Conservation (phyloP, 768 basidiomycete genomes). For the Xerocomellus intermedius region DNA sequence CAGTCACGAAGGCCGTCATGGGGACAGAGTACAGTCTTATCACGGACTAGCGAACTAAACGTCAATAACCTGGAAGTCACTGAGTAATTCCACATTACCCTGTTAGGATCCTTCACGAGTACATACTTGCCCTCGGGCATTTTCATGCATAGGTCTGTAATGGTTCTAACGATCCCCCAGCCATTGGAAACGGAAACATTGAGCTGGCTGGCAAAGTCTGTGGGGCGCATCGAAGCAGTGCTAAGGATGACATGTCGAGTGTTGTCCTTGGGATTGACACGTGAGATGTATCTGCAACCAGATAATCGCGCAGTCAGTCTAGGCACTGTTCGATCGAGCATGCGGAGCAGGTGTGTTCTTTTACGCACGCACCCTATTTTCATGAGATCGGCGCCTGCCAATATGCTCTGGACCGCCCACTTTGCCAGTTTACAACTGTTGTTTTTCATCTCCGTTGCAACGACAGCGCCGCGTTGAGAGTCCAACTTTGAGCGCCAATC, state of each 20-base stretch:
- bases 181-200: conserved; percentile 95
- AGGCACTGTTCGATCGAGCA: not conserved
- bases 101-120: conserved; percentile 96
- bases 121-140: conserved; percentile 99
- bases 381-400: conserved; percentile 94
- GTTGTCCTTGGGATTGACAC: conserved; percentile 90
- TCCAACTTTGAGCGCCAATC: conserved; percentile 99
- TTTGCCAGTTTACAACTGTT: conserved; percentile 97
- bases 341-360: not conserved
- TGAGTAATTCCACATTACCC: conserved; percentile 49
- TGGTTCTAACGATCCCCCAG: conserved; percentile 97
- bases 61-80: conserved; percentile 5
- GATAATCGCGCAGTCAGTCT: conserved; percentile 13
- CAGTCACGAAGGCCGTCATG: conserved; percentile 75
- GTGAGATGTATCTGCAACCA: conserved; percentile 81
- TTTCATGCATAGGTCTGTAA: conserved; percentile 93
- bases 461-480: conserved; percentile 94
- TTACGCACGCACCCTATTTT: conserved; percentile 84
- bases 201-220: conserved; percentile 91
- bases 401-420: conserved; percentile 93
- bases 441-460: conserved; percentile 99
- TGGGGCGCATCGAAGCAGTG: conserved; percentile 91
- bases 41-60: conserved; percentile 61
- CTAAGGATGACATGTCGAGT: conserved; percentile 94
- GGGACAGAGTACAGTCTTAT: conserved; percentile 95